Evolutionary conservation across 768 basidiomycete genomes (phyloP).

Genomic region (Macrolepiota dolichaula): DNA sequence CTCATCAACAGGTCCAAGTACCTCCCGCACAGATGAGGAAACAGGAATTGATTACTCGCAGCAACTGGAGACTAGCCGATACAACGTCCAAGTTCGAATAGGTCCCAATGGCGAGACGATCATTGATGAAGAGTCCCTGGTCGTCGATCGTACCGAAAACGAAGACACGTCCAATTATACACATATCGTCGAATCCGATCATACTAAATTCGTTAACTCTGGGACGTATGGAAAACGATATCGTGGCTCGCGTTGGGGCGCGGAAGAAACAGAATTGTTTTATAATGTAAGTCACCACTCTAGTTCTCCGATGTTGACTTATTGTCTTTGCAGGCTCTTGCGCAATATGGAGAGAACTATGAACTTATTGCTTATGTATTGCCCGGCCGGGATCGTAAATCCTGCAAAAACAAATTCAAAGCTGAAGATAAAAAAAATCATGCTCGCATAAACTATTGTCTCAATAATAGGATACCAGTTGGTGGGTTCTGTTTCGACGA

Average conservation of each 20-base stretch:
- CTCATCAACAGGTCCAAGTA: conserved; percentile 3
- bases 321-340: conserved; percentile 59
- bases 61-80: conserved; percentile 62
- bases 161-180: conserved; percentile 69
- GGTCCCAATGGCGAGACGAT: conserved; percentile 86
- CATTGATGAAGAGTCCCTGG: conserved; percentile 81
- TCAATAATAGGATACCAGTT: conserved; percentile 75
- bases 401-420: conserved; percentile 93
- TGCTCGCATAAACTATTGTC: conserved; percentile 67
- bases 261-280: conserved; percentile 87
- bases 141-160: conserved; percentile 71
- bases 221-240: conserved; percentile 77
- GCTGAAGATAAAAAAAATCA: conserved; percentile 82
- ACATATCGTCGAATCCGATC: conserved; percentile 79
- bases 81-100: conserved; percentile 83
- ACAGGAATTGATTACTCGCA: conserved; percentile 71
- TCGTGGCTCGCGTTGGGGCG: conserved; percentile 83
- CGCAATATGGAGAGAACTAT: conserved; percentile 90
- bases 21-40: conserved; percentile 32
- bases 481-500: conserved; percentile 41
- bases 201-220: conserved; percentile 83
- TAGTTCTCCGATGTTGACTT: conserved; percentile 5
- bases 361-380: conserved; percentile 86
- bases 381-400: conserved; percentile 81
- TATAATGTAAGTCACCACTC: conserved; percentile 59